Base-by-base conservation (phyloP, 2,329 filamentous ascomycete species). In the Epichloe bromicola region DNA sequence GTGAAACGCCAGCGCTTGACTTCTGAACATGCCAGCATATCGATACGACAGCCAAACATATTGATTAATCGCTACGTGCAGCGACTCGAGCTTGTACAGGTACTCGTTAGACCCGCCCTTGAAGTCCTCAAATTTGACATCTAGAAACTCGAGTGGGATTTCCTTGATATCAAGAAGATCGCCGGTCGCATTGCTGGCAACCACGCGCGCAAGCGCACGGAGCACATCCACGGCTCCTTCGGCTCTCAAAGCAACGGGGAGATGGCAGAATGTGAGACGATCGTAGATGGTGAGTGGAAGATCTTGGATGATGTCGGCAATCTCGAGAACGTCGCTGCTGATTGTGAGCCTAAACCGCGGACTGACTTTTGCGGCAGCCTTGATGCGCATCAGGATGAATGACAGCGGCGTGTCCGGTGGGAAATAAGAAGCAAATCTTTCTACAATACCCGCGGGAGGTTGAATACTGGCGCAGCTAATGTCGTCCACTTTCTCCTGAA, bases 21-120 rank as follows among this genome's bases (percentile, higher is more conserved):
- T 86, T 5, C 72, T 77, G 65, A 96, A 95, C 48, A 94, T 75
- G 46, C 87, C 86, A 3, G 81, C 75, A 65, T 91, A 95, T 6
- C 91, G 83, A 67, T 91, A 97, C 59, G 86, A 91, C 15, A 98
- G 74, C 93, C 93, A 98, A 2, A 95, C 75, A 63, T 97, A 98
- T 45, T 90, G 71, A 43, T 91, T 88, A 38, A 98, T 71, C 30
- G 80, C 74, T 60, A 87, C 86, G 69, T 98, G 93, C 15, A 98
- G 74, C 3, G 71, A 65, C 65, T 98, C 93, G 19, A 97, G 72
- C 8, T 73, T 68, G 50, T 72, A 70, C 11, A 98, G 73, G 57
- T 88, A 87, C 0, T 71, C 64, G 49, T 75, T 68, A 14, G 66
- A 64, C 1, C 64, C 63, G 0, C 67, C 63, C 1, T 68, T 60